These are phyloP conservation scores for Psophocarpus tetragonolobus DNA, from an alignment of 306 rosid genomes.

Conservation along the genomic window DNA sequence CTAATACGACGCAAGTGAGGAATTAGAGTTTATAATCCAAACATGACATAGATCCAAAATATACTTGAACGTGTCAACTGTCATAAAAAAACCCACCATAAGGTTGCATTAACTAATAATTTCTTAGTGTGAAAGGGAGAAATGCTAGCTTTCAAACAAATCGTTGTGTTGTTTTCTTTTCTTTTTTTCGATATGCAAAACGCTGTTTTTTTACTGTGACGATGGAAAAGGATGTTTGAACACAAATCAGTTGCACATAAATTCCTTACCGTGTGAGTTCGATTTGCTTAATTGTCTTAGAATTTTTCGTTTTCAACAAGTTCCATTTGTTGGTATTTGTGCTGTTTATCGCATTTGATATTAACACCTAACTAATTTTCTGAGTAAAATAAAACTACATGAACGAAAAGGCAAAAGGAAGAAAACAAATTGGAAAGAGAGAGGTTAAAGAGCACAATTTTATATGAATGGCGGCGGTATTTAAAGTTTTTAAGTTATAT, in stretches of 20 bases:
- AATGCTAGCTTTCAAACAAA: not conserved
- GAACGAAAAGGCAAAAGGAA: too few species aligned
- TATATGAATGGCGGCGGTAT: too few species aligned
- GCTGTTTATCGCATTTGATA: not conserved
- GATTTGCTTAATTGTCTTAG: not conserved
- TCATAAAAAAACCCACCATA: not conserved
- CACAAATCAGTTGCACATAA: too few species aligned
- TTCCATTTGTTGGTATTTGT: not conserved
- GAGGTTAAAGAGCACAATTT: too few species aligned
- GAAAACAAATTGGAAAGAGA: too few species aligned
- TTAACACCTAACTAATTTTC: too few species aligned
- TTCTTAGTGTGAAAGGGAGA: not conserved
- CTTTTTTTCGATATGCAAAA: too few species aligned
- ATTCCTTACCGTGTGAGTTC: too few species aligned
- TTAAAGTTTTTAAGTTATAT: too few species aligned
- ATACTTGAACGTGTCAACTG: not conserved
- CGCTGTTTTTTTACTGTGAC: not conserved
- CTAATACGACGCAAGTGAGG: not conserved
- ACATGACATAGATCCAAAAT: not conserved
- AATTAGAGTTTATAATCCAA: not conserved
- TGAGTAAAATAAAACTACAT: too few species aligned
- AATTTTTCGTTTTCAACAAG: not conserved
- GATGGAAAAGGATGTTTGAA: conserved; percentile 3
- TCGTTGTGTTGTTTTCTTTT: too few species aligned
- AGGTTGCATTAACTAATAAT: not conserved